Evolutionary conservation across 2,329 filamentous ascomycete genomes (phyloP), one percentile per base, ranked within the genome.

Genomic region (Trematosphaeria pertusa): DNA sequence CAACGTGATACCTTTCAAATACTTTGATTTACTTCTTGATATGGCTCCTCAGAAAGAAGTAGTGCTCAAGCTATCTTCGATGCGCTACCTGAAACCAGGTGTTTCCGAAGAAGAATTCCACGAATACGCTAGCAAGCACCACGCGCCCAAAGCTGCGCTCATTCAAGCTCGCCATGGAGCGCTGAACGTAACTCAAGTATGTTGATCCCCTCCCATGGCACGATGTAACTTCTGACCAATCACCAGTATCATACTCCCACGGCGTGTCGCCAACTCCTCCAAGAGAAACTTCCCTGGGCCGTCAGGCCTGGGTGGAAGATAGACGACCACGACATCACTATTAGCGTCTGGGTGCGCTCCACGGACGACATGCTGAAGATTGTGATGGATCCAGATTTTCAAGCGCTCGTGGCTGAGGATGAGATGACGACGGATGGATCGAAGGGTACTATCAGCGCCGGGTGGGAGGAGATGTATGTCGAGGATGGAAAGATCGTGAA

Each of bases 381-480:
- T 11, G 3, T 48, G 4, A 37, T 20, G 20, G 45, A 48, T 33
- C 38, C 45, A 15, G 45, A 48, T 10, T 48, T 48, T 21, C 45
- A 43, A n/a, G 28, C 11, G 10, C 8, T 48, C 17, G 15, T 37
- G 4, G 12, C 2, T 5, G 38, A 14, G 3, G 45, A 48, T 8
- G 18, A 9, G 3, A 4, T 33, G 15, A n/a, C 38, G 10, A 17
- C 18, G 2, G 45, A 43, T n/a, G 22, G 3, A 14, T 31, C 12
- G 28, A 7, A 20, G 5, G 39, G 12, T 5, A 43, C 15, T 4
- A 6, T 48, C 20, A 15, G 15, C 6, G 34, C 30, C 6, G 45
- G 45, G 2, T 43, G 45, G 45, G 45, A 43, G 33, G 38, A 48
- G 20, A 33, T 48, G 24, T 48, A 42, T 24, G 38, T 48, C n/a